phyloP scores from a whole-genome alignment of 2,329 filamentous ascomycete species.

The Chaetomiaceae sp. region DNA sequence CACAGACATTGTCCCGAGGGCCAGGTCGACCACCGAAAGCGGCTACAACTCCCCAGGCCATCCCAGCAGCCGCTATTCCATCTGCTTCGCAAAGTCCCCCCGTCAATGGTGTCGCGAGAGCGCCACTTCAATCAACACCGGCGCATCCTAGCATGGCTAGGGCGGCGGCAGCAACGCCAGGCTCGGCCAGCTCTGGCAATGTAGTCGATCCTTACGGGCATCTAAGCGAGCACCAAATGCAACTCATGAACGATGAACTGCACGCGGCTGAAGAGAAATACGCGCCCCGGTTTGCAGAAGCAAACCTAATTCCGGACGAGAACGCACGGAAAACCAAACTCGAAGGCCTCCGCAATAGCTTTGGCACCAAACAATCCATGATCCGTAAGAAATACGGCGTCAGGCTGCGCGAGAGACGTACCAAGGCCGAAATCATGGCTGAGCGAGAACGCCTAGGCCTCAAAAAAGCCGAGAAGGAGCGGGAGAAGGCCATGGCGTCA shows the following conservation, averaged over 20 bases:
- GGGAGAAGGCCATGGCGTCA: constrained; percentile 8
- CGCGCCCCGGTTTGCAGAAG: constrained; percentile 40
- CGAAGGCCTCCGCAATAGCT: constrained; percentile 47
- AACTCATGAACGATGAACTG: constrained; percentile 37
- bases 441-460: constrained; percentile 40
- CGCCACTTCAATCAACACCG: constrained; percentile 16
- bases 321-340: constrained; percentile 32
- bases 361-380: constrained; percentile 53
- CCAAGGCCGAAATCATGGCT: constrained; percentile 43
- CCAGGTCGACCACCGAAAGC: constrained; percentile 25
- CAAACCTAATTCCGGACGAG: constrained; percentile 36
- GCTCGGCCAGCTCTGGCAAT: constrained; percentile 18
- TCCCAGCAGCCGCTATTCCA: constrained; percentile 12
- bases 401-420: constrained; percentile 46
- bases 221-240: constrained; percentile 33
- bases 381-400: constrained; percentile 57
- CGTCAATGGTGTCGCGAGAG: constrained; percentile 10
- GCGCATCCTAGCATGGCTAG: constrained; percentile 5
- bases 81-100: constrained; percentile 8
- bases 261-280: constrained; percentile 37
- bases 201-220: constrained; percentile 43
- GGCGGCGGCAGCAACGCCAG: constrained; percentile 11
- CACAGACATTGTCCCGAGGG: constrained; percentile 6
- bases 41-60: constrained; percentile 25
- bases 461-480: constrained; percentile 25